Percentiles rank a stretch among this genome's conserved stretches.
phyloP scores from a whole-genome alignment of 139 green algal species.

The Closterium sp. region DNA sequence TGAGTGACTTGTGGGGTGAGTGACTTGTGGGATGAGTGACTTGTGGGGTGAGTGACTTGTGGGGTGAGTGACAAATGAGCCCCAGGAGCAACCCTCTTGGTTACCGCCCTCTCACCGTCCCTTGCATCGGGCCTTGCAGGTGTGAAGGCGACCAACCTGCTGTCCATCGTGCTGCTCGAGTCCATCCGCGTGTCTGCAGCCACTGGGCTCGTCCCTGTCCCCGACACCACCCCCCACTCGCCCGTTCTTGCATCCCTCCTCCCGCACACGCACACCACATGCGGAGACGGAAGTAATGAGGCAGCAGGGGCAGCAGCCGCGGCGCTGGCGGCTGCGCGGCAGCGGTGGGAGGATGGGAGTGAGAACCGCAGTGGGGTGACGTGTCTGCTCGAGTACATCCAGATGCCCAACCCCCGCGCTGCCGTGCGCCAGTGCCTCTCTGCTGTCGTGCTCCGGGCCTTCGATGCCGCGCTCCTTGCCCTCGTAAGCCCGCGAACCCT shows the following conservation, averaged over 20 bases:
- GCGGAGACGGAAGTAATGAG: neutral
- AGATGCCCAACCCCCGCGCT: neutral
- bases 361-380: neutral
- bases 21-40: too few relatives aligned
- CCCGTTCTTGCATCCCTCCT: neutral
- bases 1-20: too few relatives aligned
- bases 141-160: conserved; percentile 42
- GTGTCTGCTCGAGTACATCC: conserved; percentile 15
- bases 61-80: too few relatives aligned
- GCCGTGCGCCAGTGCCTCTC: conserved; percentile 23
- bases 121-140: neutral
- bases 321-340: neutral
- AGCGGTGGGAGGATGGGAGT: neutral
- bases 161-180: conserved; percentile 32
- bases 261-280: too few relatives aligned
- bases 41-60: too few relatives aligned
- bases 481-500: neutral
- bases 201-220: neutral
- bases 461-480: neutral
- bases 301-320: neutral
- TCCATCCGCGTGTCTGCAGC: neutral
- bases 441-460: conserved; percentile 3
- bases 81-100: neutral
- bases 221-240: neutral
- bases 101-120: neutral